phyloP scores from a whole-genome alignment of 2,329 filamentous ascomycete genomes.

The Aspergillus persii region DNA sequence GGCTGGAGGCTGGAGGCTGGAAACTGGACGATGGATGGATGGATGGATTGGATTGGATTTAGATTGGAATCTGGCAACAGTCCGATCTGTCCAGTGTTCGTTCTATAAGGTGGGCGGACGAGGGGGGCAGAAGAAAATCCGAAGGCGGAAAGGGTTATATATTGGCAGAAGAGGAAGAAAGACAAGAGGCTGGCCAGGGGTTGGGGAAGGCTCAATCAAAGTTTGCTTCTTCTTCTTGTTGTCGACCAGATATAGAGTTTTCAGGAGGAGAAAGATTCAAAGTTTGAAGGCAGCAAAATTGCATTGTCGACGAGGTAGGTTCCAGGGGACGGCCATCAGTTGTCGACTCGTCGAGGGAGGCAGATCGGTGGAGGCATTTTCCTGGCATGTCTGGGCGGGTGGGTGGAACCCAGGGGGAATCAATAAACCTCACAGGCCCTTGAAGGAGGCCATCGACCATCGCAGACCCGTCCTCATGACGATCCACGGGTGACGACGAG shows the following conservation, averaged over 20 bases:
- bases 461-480: conserved; percentile 3
- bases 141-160: not conserved
- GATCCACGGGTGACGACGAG: conserved; percentile 18
- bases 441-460: conserved; percentile 2
- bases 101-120: not conserved
- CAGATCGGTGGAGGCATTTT: conserved; percentile 20
- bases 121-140: not conserved
- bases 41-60: too few species aligned
- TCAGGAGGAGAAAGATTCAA: conserved; percentile 1
- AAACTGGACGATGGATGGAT: too few species aligned
- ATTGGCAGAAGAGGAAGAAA: not conserved
- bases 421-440: conserved; percentile 8
- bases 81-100: too few species aligned
- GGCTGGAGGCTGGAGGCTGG: not conserved
- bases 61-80: too few species aligned
- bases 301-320: conserved; percentile 8
- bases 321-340: conserved; percentile 11
- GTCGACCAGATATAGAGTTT: conserved; percentile 8
- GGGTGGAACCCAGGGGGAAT: conserved; percentile 5
- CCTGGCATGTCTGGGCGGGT: conserved; percentile 3
- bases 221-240: not conserved
- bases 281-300: conserved; percentile 22
- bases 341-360: conserved; percentile 10
- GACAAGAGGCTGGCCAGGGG: not conserved
- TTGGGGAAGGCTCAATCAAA: conserved; percentile 7